Evolutionary conservation across 1,139 yeast species (phyloP).

Genomic region (Meyerozyma guilliermondii): DNA sequence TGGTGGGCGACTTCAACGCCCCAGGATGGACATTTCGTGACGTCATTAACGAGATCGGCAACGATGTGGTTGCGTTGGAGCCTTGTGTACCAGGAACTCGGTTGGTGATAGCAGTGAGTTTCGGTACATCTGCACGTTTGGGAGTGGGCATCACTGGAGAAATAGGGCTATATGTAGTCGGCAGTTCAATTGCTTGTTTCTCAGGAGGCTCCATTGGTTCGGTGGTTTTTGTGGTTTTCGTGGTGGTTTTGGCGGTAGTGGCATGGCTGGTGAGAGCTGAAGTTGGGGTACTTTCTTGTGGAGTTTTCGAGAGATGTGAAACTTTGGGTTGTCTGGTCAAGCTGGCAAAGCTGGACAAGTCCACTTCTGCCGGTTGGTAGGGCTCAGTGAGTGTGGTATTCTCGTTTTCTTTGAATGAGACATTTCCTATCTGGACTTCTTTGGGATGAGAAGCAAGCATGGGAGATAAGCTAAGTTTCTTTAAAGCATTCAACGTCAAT

Average conservation of each 20-base stretch:
- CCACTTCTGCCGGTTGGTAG: constrained; percentile 53
- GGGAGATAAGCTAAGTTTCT: constrained; percentile 41
- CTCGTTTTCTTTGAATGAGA: constrained; percentile 1
- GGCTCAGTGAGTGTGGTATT: constrained; percentile 21
- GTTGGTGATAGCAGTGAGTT: background rate
- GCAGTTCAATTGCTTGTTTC: background rate
- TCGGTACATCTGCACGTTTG: background rate
- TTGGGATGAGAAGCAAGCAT: constrained; percentile 18
- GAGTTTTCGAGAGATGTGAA: background rate
- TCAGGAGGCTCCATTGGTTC: background rate
- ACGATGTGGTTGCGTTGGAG: background rate
- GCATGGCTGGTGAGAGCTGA: constrained; percentile 4
- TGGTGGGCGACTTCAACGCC: background rate
- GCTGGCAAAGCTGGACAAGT: constrained; percentile 44
- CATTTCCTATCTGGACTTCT: background rate
- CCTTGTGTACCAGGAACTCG: background rate
- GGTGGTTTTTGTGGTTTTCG: too few species aligned
- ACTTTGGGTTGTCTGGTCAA: constrained; percentile 41
- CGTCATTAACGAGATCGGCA: background rate
- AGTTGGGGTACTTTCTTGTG: constrained; percentile 2
- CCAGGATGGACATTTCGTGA: background rate
- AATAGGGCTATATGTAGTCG: background rate
- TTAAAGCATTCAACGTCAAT: constrained; percentile 41
- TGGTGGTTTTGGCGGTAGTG: constrained; percentile 8
- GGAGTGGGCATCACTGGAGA: background rate